These are phyloP conservation scores for Citrus medica DNA, from an alignment of 345 rosid species.

Conservation along the genomic window DNA sequence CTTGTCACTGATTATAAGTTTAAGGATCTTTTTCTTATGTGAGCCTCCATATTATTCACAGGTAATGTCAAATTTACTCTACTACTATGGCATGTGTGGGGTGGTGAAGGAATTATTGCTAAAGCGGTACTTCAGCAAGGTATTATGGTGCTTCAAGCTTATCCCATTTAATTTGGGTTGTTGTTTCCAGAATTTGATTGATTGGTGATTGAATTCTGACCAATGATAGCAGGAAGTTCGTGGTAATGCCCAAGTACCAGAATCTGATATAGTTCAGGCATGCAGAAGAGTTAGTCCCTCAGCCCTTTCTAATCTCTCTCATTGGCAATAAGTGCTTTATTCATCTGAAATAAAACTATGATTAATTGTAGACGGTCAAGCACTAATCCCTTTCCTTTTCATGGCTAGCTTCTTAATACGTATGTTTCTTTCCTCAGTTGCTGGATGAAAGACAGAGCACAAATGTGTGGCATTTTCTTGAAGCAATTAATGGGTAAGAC, in stretches of 20 bases:
- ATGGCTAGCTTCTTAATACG: slow-evolving; percentile 10
- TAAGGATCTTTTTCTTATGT: slow-evolving; percentile 7
- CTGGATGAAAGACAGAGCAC: slow-evolving; percentile 80
- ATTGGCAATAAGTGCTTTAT: not conserved
- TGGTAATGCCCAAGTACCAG: slow-evolving; percentile 72
- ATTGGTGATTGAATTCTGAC: slow-evolving; percentile 23
- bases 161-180: not conserved
- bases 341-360: not conserved
- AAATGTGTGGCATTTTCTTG: slow-evolving; percentile 79
- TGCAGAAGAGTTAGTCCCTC: slow-evolving; percentile 73
- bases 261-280: slow-evolving; percentile 71
- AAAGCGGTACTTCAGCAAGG: slow-evolving; percentile 94
- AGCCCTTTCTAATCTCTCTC: slow-evolving; percentile 5
- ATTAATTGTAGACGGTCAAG: not conserved
- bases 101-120: slow-evolving; percentile 81
- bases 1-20: slow-evolving; percentile 9
- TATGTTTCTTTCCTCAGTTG: slow-evolving; percentile 43
- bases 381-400: not conserved
- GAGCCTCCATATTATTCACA: slow-evolving; percentile 27
- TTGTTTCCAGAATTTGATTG: slow-evolving; percentile 9
- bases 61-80: slow-evolving; percentile 82
- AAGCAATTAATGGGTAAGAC: slow-evolving; percentile 78
- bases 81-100: slow-evolving; percentile 94
- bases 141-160: slow-evolving; percentile 24
- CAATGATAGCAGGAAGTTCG: slow-evolving; percentile 67